Conservation (phyloP, 2,329 filamentous ascomycete genomes). For the Colletotrichum australisinense region DNA sequence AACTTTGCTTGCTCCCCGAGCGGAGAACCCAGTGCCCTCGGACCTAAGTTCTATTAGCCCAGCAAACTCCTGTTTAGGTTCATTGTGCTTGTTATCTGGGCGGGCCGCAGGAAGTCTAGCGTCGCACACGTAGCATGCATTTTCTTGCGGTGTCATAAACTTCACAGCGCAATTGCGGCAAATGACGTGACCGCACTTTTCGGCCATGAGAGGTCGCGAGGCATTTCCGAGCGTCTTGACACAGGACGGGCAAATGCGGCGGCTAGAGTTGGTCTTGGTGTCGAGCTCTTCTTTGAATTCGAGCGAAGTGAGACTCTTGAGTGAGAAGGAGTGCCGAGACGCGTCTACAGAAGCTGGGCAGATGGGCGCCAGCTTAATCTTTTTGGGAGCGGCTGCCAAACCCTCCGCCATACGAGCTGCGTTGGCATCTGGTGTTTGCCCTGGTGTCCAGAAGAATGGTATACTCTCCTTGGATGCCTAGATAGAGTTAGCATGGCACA, state of each 20-base stretch:
- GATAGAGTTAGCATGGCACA: conserved; percentile 21
- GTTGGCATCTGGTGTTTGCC: conserved; percentile 73
- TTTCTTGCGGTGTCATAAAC: conserved; percentile 72
- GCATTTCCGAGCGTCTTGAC: conserved; percentile 85
- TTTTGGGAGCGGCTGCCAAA: conserved; percentile 53
- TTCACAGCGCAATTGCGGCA: conserved; percentile 87
- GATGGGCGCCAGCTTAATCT: conserved; percentile 74
- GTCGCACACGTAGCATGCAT: conserved; percentile 90
- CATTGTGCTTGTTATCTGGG: conserved; percentile 53
- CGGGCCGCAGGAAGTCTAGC: conserved; percentile 72
- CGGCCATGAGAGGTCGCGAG: conserved; percentile 83
- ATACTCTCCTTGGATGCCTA: conserved; percentile 53
- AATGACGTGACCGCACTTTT: conserved; percentile 91
- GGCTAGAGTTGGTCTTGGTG: conserved; percentile 55
- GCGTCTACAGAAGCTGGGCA: conserved; percentile 80
- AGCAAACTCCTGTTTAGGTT: conserved; percentile 67
- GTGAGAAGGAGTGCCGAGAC: conserved; percentile 77
- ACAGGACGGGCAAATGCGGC: conserved; percentile 81
- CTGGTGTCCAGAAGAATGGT: conserved; percentile 94
- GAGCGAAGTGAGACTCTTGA: conserved; percentile 82
- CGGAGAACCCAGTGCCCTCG: conserved; percentile 93
- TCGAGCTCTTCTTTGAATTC: conserved; percentile 79
- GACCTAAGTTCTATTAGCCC: conserved; percentile 84
- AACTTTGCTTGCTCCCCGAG: conserved; percentile 85
- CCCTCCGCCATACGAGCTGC: conserved; percentile 37